These are phyloP conservation scores for Thraustochytrium striatum DNA, from an alignment of 352 stramenopile genomes.

Conservation along the genomic window DNA sequence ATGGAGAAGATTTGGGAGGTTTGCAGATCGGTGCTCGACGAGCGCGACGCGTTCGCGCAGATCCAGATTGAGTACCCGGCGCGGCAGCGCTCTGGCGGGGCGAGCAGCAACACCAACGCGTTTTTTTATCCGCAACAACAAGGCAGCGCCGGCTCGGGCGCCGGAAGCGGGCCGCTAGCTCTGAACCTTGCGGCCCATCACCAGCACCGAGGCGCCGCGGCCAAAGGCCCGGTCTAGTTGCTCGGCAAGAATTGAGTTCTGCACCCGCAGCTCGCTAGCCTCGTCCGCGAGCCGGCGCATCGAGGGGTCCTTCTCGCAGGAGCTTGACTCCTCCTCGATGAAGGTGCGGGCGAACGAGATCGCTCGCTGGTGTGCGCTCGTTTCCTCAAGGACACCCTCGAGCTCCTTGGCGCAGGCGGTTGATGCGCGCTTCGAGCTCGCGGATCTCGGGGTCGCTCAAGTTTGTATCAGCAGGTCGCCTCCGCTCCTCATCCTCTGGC, in stretches of 20 bases:
- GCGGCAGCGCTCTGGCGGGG: no score
- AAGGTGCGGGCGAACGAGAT: constrained; percentile 27
- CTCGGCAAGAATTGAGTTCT: neutral
- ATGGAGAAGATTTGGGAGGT: neutral
- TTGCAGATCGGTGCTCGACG: neutral
- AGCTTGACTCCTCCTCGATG: no score
- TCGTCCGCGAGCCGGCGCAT: no score
- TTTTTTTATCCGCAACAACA: no score
- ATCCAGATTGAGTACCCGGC: neutral
- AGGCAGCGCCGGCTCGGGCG: no score
- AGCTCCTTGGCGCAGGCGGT: neutral
- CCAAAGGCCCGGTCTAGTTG: neutral
- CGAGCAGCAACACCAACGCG: no score
- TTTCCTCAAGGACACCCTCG: constrained; percentile 30
- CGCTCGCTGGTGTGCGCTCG: constrained; percentile 30
- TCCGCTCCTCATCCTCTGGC: neutral
- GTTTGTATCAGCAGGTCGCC: neutral
- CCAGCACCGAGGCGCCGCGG: neutral
- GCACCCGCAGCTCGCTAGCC: neutral
- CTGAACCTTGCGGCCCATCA: neutral
- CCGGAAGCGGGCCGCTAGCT: no score
- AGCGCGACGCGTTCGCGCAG: neutral
- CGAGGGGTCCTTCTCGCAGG: no score
- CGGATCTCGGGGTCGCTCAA: neutral
- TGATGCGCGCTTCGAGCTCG: neutral